Base-by-base conservation (phyloP, 441 rosid genomes). In the Syzygium malaccense region DNA sequence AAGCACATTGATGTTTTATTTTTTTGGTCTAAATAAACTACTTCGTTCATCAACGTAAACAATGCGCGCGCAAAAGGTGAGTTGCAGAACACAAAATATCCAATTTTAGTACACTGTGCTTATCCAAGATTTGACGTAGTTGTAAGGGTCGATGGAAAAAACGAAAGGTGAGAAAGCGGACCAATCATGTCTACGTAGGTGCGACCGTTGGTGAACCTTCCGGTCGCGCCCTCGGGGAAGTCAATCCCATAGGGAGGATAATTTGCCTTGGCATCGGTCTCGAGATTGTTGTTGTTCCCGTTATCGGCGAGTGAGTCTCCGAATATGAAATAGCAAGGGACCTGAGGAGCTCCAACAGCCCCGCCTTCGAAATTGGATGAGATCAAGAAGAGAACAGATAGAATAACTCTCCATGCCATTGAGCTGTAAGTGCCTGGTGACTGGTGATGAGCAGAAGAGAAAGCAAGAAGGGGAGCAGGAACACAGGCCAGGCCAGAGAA, bases 221-320 rank as follows among this genome's bases (percentile, higher is more conserved):
- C 88, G 48, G 90, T 85, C 11, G 57, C 57, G 5, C 85, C 90
- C 15, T 23, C n/a, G 0, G 79, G 55, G 71, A 88, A 86, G 79
- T 88, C 90, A 2, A 86, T 20, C 58, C 90, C 88, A 30, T 88
- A 88, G 12, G 90, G 88, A 8, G 86, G 86, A 28, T 51, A 88
- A 57, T 88, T 45, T 9, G 85, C 78, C 51, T 57, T 88, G 7
- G 86, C 66, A 55, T 30, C 57, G 1, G 90, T 86, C 37, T 5
- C n/a, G 48, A 89, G 86, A 85, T 55, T 18, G 78, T 88, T 86
- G 88, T 86, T 89, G 86, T 89, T 88, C 28, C 88, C 88, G 12
- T 14, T 60, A 26, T 85, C 90, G 1, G 86, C n/a, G 4, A 88
- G 41, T 3, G 90, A 66, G 86, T 88, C 88, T 32, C 90, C 90